These are phyloP conservation scores for Polytolypa hystricis DNA, from an alignment of 2,329 filamentous ascomycete species.

Conservation along the genomic window DNA sequence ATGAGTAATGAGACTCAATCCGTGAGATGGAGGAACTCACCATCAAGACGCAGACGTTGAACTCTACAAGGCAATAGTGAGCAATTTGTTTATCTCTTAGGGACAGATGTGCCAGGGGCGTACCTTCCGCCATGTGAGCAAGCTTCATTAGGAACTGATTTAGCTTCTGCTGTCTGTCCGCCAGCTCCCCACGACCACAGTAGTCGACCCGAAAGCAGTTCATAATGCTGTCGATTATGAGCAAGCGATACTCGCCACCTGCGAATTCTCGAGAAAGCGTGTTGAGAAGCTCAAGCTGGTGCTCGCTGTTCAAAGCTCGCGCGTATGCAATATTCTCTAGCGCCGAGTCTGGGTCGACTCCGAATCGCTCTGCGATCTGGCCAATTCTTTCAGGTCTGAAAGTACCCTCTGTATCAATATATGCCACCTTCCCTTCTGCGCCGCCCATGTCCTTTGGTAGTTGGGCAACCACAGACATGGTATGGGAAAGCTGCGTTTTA, in stretches of 20 bases:
- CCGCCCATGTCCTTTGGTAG: slow-evolving; percentile 49
- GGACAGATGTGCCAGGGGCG: slow-evolving; percentile 7
- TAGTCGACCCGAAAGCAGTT: slow-evolving; percentile 59
- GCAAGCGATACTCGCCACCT: slow-evolving; percentile 52
- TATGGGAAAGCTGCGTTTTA: slow-evolving; percentile 60
- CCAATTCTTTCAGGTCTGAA: slow-evolving; percentile 57
- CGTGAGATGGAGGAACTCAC: slow-evolving; percentile 22
- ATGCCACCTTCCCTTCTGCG: slow-evolving; percentile 57
- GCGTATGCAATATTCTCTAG: slow-evolving; percentile 59
- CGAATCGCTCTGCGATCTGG: slow-evolving; percentile 57
- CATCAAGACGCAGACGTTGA: slow-evolving; percentile 56
- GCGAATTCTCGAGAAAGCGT: slow-evolving; percentile 50
- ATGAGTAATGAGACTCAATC: background rate
- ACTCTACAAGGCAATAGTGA: slow-evolving; percentile 36
- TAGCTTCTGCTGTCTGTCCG: slow-evolving; percentile 57
- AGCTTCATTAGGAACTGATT: slow-evolving; percentile 54
- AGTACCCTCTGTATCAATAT: slow-evolving; percentile 57
- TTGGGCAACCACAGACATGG: slow-evolving; percentile 55
- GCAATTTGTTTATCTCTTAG: too few species aligned
- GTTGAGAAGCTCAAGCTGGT: slow-evolving; percentile 54
- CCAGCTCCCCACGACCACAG: slow-evolving; percentile 54
- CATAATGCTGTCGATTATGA: slow-evolving; percentile 62
- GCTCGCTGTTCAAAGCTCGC: slow-evolving; percentile 54
- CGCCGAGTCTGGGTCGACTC: slow-evolving; percentile 46
- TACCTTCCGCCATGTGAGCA: slow-evolving; percentile 53